A percentile compares a stretch with the other conserved stretches of the same genome.
Evolutionary conservation across 2,329 filamentous ascomycete species (phyloP).

Genomic region (Lithohypha guttulata): DNA sequence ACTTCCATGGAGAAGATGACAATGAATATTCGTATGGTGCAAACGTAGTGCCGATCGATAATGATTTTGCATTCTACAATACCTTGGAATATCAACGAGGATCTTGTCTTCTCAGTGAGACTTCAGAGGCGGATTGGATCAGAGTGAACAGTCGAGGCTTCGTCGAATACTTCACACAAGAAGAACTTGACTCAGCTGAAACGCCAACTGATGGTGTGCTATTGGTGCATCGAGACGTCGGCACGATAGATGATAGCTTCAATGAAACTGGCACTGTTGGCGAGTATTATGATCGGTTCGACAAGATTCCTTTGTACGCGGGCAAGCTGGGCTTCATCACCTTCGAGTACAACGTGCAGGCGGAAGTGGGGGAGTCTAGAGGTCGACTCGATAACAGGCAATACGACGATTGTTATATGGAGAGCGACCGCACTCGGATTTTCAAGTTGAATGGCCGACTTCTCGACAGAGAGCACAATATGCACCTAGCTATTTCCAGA

Average conservation of each 20-base stretch:
- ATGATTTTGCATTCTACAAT: too few species aligned
- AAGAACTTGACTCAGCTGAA: slow-evolving; percentile 1
- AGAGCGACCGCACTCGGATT: slow-evolving; percentile 3
- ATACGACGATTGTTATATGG: background rate
- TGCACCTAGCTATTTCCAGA: slow-evolving; percentile 10
- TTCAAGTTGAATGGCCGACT: slow-evolving; percentile 17
- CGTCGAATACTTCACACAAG: background rate
- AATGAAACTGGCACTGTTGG: slow-evolving; percentile 5
- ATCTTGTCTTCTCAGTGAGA: background rate
- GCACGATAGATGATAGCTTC: background rate
- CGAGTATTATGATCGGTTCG: slow-evolving; percentile 10
- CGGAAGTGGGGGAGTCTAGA: background rate
- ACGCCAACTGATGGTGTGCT: background rate
- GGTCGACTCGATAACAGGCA: background rate
- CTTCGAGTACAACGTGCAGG: slow-evolving; percentile 13
- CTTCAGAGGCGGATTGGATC: background rate
- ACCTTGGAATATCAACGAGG: too few species aligned
- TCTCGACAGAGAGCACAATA: slow-evolving; percentile 17
- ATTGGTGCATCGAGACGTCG: background rate
- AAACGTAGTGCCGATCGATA: too few species aligned
- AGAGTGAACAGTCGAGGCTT: background rate
- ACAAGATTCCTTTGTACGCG: slow-evolving; percentile 12
- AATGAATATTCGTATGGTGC: too few species aligned
- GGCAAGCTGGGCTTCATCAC: slow-evolving; percentile 13
- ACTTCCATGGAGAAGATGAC: slow-evolving; percentile 4